phyloP scores from a whole-genome alignment of 345 rosid genomes.

The Populus simonii region DNA sequence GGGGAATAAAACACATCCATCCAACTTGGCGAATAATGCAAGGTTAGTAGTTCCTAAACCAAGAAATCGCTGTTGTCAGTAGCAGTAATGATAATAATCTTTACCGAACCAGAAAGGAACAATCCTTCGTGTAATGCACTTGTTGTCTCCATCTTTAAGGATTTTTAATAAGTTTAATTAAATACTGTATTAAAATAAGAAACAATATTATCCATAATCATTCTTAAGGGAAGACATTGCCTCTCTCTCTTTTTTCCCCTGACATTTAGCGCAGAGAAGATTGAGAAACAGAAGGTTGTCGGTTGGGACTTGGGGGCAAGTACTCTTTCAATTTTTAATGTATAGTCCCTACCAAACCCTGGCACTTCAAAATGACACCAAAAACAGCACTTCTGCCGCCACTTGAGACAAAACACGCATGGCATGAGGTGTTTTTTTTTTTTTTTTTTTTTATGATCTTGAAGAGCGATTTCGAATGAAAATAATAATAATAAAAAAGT shows the following conservation, averaged over 20 bases:
- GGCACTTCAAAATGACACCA: neutral
- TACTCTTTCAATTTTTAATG: neutral
- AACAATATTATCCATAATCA: neutral
- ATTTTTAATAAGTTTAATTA: too few species aligned
- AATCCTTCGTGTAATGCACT: neutral
- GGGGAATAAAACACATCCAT: neutral
- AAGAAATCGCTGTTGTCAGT: neutral
- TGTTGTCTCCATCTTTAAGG: too few species aligned
- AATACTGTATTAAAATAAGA: neutral
- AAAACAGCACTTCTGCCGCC: constrained; percentile 6
- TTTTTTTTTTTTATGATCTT: too few species aligned
- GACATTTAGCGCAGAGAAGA: neutral
- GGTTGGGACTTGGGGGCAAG: neutral
- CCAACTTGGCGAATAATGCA: too few species aligned
- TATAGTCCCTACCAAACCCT: neutral
- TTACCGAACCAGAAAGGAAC: neutral
- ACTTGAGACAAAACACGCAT: neutral
- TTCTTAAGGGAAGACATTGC: neutral
- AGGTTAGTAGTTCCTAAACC: neutral
- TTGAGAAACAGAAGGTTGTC: neutral
- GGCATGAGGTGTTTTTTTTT: neutral
- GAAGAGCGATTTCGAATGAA: neutral
- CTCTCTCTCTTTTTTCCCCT: neutral
- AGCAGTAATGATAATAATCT: too few species aligned
- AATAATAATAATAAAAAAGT: too few species aligned